Conservation (phyloP, 805 yeast genomes). For the Schizosaccharomyces cryophilus region DNA sequence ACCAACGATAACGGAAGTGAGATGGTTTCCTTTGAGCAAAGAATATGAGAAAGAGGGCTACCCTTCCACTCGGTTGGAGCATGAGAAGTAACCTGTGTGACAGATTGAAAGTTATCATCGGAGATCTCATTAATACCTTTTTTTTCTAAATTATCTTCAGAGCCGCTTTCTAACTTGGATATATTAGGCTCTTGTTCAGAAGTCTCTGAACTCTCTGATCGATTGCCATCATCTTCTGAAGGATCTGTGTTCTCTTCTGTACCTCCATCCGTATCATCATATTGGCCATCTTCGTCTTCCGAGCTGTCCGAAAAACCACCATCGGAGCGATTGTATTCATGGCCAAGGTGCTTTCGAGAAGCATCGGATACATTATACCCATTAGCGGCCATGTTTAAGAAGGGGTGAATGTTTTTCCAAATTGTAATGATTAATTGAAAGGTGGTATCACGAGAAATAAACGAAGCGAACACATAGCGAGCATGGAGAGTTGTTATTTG, state of each 20-base stretch:
- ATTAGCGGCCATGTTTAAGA: constrained; percentile 13
- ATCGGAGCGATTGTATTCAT: constrained; percentile 3
- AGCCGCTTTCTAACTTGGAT: not conserved
- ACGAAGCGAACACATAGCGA: constrained; percentile 65
- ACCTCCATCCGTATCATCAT: constrained; percentile 3
- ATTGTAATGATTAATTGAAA: constrained; percentile 41
- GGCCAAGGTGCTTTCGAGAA: constrained; percentile 6
- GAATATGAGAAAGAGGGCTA: not conserved
- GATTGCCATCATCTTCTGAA: constrained; percentile 3
- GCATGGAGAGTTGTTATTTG: constrained; percentile 36
- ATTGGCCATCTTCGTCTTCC: constrained; percentile 18
- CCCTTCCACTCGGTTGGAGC: not conserved
- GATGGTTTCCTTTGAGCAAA: constrained; percentile 13
- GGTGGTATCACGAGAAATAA: constrained; percentile 57
- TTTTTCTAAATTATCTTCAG: not conserved
- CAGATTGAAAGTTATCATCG: not conserved
- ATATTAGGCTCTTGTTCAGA: not conserved
- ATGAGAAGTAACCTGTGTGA: not conserved
- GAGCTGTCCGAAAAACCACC: constrained; percentile 4
- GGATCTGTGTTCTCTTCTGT: constrained; percentile 15
- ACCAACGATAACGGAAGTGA: constrained; percentile 59
- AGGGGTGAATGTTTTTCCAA: constrained; percentile 25
- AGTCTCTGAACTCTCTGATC: constrained; percentile 3
- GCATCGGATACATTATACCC: not conserved
- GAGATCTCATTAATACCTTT: not conserved